These are phyloP conservation scores for Phylloporus arenicola DNA, from an alignment of 768 basidiomycete genomes.

Conservation along the genomic window DNA sequence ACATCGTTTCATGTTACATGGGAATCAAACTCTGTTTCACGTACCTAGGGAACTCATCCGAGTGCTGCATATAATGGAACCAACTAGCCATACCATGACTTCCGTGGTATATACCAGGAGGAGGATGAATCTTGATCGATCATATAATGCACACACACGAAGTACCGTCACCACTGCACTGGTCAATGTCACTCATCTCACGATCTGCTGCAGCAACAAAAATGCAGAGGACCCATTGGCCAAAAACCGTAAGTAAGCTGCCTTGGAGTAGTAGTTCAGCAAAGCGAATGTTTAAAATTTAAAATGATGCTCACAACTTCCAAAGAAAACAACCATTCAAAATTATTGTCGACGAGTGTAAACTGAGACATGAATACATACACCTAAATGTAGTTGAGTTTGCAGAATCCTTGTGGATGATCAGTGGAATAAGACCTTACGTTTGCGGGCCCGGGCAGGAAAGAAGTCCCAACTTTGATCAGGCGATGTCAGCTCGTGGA, in stretches of 20 bases:
- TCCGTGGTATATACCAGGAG: neutral
- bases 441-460: slow-evolving; percentile 7
- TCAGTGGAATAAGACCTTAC: neutral
- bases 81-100: neutral
- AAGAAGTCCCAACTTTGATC: slow-evolving; percentile 8
- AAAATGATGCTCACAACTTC: neutral
- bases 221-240: neutral
- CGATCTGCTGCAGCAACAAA: neutral
- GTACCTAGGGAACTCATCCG: neutral
- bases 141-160: neutral
- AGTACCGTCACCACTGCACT: slow-evolving; percentile 1
- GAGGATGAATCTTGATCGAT: neutral
- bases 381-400: neutral
- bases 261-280: neutral
- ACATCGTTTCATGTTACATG: no score
- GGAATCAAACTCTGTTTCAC: no score
- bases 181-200: neutral
- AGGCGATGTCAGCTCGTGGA: neutral
- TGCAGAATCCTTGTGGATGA: neutral
- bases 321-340: neutral
- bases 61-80: neutral
- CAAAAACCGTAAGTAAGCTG: neutral
- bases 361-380: neutral
- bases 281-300: no score
- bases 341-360: neutral